These are phyloP conservation scores for Cercospora janseana DNA, from an alignment of 2,329 filamentous ascomycete species.

Conservation along the genomic window DNA sequence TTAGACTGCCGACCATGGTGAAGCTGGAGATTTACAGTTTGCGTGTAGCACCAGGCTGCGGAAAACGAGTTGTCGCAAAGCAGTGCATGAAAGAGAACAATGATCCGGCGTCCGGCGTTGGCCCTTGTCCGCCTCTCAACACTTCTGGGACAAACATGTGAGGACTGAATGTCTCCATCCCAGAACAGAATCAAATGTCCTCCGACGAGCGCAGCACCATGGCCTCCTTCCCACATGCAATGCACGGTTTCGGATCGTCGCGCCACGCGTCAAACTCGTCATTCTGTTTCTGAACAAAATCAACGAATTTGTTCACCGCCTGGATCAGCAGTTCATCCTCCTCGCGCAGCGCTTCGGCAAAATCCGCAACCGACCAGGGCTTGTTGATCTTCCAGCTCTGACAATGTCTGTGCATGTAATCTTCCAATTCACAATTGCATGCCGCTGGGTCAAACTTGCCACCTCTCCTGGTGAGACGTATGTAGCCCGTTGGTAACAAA, in stretches of 20 bases:
- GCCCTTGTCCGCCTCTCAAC: too few relatives aligned
- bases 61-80: too few relatives aligned
- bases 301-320: slow-evolving; percentile 20
- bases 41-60: too few relatives aligned
- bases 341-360: slow-evolving; percentile 20
- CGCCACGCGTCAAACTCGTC: slow-evolving; percentile 15
- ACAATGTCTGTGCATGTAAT: slow-evolving; percentile 17
- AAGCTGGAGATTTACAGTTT: too few relatives aligned
- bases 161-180: neutral
- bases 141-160: too few relatives aligned
- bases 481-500: slow-evolving; percentile 11
- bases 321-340: slow-evolving; percentile 21
- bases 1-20: too few relatives aligned
- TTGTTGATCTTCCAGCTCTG: slow-evolving; percentile 24
- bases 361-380: slow-evolving; percentile 21
- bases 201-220: slow-evolving; percentile 18
- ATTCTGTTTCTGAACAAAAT: slow-evolving; percentile 20
- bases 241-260: slow-evolving; percentile 15
- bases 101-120: too few relatives aligned
- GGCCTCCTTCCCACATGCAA: slow-evolving; percentile 13
- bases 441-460: slow-evolving; percentile 10
- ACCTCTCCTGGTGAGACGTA: slow-evolving; percentile 16
- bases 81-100: too few relatives aligned
- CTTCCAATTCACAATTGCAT: slow-evolving; percentile 20
- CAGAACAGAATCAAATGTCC: neutral